phyloP scores from a whole-genome alignment of 179 eudicot genomes.

The Pouteria campechiana region DNA sequence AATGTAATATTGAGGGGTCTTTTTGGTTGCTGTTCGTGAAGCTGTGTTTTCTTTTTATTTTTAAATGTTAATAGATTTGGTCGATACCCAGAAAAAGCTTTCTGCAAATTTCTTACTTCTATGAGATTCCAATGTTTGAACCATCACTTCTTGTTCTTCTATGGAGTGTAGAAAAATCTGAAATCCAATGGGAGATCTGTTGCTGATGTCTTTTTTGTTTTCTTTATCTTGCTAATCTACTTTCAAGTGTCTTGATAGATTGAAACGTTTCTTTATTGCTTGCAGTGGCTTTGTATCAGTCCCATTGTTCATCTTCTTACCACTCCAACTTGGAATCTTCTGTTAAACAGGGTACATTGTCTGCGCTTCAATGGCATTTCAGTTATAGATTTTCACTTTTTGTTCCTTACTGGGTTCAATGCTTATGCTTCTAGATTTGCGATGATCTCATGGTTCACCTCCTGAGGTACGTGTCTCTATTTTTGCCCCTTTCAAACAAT shows the following conservation, averaged over 20 bases:
- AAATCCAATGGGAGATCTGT: neutral
- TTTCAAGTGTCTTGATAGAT: neutral
- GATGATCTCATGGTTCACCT: constrained; percentile 64
- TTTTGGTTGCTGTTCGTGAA: no score
- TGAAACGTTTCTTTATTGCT: constrained; percentile 10
- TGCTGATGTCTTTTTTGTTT: neutral
- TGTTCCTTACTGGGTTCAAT: neutral
- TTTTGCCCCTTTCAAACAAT: constrained; percentile 43
- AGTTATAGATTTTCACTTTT: neutral
- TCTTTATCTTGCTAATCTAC: no score
- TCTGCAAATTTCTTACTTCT: no score
- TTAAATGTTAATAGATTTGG: no score
- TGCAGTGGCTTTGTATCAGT: constrained; percentile 25
- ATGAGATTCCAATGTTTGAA: no score
- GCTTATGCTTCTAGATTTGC: constrained; percentile 43
- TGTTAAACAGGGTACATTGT: constrained; percentile 43
- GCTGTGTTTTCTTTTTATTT: no score
- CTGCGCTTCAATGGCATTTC: neutral
- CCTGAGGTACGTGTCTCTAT: constrained; percentile 46
- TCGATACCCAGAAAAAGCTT: no score
- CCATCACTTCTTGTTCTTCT: no score
- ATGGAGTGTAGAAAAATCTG: no score
- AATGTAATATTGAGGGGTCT: no score
- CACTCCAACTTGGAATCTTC: constrained; percentile 46
- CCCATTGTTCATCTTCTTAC: constrained; percentile 39